A percentile compares a stretch with the other conserved stretches of the same genome.
Evolutionary conservation across 768 basidiomycete species (phyloP).

Genomic region (Termitomyces sp.): DNA sequence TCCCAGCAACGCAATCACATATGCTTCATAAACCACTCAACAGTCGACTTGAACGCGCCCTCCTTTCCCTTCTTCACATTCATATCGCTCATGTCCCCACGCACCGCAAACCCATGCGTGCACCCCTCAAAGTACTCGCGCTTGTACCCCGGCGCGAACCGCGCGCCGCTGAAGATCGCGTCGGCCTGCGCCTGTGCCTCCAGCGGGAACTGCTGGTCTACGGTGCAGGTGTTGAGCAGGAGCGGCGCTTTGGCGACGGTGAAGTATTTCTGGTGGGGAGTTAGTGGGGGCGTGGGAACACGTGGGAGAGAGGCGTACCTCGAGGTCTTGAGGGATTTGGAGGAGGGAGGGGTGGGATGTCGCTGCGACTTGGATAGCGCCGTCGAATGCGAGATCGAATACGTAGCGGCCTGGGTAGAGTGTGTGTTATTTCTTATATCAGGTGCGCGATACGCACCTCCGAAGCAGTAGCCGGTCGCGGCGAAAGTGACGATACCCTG

Average conservation of each 20-base stretch:
- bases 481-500: conserved; percentile 54
- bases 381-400: conserved; percentile 59
- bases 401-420: conserved; percentile 39
- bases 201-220: conserved; percentile 44
- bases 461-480: conserved; percentile 67
- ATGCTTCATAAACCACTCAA: not conserved
- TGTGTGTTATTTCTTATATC: not conserved
- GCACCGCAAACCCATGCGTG: conserved; percentile 36
- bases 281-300: not conserved
- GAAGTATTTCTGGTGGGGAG: conserved; percentile 38
- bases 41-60: not conserved
- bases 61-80: not conserved
- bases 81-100: conserved; percentile 28
- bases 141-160: conserved; percentile 45
- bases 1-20: not conserved
- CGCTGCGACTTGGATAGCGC: conserved; percentile 40
- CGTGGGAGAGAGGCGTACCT: conserved; percentile 30
- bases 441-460: conserved; percentile 33
- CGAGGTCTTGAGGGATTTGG: conserved; percentile 51
- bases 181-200: conserved; percentile 42
- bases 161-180: conserved; percentile 38
- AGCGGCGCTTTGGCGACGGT: conserved; percentile 44
- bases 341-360: conserved; percentile 62
- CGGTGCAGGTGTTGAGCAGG: conserved; percentile 61
- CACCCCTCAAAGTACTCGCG: conserved; percentile 28